phyloP scores from a whole-genome alignment of 2,329 filamentous ascomycete genomes.

The Aspergillaceae sp. region DNA sequence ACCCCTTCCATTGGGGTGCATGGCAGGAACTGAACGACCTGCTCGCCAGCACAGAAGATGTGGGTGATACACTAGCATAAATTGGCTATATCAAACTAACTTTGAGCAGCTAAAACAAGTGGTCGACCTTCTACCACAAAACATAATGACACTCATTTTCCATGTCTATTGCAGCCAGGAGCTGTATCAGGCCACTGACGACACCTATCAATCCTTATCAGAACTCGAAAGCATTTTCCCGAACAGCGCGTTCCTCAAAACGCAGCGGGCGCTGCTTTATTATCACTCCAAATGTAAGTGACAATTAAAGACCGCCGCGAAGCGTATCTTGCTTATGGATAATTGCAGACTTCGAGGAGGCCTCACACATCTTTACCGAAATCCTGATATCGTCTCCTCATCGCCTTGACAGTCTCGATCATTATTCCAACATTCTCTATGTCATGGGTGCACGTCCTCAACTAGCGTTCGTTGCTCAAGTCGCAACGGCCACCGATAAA shows the following conservation, averaged over 20 bases:
- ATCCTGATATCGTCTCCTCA: slow-evolving; percentile 58
- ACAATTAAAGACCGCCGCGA: neutral
- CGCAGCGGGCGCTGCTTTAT: slow-evolving; percentile 75
- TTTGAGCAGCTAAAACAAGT: slow-evolving; percentile 58
- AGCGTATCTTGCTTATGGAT: slow-evolving; percentile 3
- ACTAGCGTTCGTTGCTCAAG: slow-evolving; percentile 81
- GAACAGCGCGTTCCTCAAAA: slow-evolving; percentile 77
- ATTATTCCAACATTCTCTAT: slow-evolving; percentile 96
- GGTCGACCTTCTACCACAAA: slow-evolving; percentile 66
- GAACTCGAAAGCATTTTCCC: slow-evolving; percentile 81
- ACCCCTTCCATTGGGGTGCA: slow-evolving; percentile 93
- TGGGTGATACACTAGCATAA: slow-evolving; percentile 37
- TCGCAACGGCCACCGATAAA: slow-evolving; percentile 85
- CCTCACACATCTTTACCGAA: slow-evolving; percentile 56
- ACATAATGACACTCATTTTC: slow-evolving; percentile 90
- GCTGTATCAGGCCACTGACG: slow-evolving; percentile 74
- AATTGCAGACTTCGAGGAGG: slow-evolving; percentile 51
- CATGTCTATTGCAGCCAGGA: slow-evolving; percentile 85
- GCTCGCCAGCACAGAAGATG: slow-evolving; percentile 70
- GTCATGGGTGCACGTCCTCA: slow-evolving; percentile 83
- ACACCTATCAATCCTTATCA: slow-evolving; percentile 64
- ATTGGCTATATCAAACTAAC: slow-evolving; percentile 8
- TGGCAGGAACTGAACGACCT: slow-evolving; percentile 88
- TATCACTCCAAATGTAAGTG: slow-evolving; percentile 68
- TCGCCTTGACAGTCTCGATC: slow-evolving; percentile 80